These are phyloP conservation scores for Plasmodium inui DNA, from an alignment of 169 alveolate genomes.

Conservation along the genomic window DNA sequence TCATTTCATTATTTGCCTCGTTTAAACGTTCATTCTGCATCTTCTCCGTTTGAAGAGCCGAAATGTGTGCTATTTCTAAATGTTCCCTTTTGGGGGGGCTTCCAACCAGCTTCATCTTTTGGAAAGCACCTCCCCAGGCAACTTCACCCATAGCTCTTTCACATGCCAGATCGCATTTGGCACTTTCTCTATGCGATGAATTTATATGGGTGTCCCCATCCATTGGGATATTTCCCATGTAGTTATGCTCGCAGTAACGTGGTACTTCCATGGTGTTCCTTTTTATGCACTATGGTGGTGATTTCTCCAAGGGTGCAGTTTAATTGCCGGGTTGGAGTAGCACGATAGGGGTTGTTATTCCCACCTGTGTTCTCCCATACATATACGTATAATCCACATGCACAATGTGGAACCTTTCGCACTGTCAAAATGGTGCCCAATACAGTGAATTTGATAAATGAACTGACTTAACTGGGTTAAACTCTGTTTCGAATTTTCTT, in stretches of 20 bases:
- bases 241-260: neutral
- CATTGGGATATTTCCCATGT: neutral
- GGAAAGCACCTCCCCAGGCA: neutral
- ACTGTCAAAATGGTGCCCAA: neutral
- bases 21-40: neutral
- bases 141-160: neutral
- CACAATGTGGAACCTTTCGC: neutral
- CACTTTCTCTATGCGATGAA: neutral
- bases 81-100: neutral
- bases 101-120: neutral
- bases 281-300: neutral
- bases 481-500: neutral
- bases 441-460: neutral
- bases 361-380: neutral
- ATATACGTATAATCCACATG: neutral
- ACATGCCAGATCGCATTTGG: neutral
- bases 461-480: neutral
- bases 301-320: neutral
- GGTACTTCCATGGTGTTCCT: neutral
- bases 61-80: neutral
- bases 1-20: neutral
- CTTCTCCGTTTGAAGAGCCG: neutral
- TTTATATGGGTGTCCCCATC: neutral
- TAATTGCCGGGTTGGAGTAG: neutral
- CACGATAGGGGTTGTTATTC: neutral